Conservation (phyloP, 805 yeast genomes). For the Schizosaccharomyces octosporus region DNA sequence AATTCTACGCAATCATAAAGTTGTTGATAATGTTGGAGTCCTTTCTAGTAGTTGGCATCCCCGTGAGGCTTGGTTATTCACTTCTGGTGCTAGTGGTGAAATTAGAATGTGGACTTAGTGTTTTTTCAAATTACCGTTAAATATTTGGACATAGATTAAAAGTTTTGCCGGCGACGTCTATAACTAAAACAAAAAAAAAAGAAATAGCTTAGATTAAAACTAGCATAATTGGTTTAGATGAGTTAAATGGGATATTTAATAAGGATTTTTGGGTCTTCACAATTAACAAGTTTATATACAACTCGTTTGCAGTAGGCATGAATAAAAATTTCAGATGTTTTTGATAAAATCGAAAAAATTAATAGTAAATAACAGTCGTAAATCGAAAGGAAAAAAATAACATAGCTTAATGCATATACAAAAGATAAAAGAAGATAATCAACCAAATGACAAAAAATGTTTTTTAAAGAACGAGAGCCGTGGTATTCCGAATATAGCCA, state of each 20-base stretch:
- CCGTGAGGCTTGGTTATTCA: constrained; percentile 89
- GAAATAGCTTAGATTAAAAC: not conserved
- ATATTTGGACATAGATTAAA: too few relatives aligned
- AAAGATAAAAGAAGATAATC: not conserved
- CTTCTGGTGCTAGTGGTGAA: constrained; percentile 90
- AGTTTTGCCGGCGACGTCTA: not conserved
- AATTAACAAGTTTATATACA: not conserved
- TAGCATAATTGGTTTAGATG: not conserved
- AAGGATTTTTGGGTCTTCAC: not conserved
- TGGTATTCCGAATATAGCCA: not conserved
- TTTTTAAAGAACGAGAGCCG: not conserved
- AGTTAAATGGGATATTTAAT: not conserved
- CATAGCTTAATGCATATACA: not conserved
- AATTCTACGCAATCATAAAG: constrained; percentile 74
- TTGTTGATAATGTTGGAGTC: constrained; percentile 61
- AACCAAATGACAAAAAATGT: not conserved
- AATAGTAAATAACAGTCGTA: too few relatives aligned
- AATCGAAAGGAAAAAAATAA: too few relatives aligned
- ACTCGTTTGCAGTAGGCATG: not conserved
- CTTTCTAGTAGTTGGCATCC: constrained; percentile 87
- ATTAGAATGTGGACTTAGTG: constrained; percentile 73
- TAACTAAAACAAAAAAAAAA: not conserved
- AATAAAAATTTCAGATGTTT: too few relatives aligned
- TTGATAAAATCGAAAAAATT: too few relatives aligned
- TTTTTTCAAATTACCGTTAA: not conserved